Conservation (phyloP, 805 yeast genomes). For the Pichia eremophila region DNA sequence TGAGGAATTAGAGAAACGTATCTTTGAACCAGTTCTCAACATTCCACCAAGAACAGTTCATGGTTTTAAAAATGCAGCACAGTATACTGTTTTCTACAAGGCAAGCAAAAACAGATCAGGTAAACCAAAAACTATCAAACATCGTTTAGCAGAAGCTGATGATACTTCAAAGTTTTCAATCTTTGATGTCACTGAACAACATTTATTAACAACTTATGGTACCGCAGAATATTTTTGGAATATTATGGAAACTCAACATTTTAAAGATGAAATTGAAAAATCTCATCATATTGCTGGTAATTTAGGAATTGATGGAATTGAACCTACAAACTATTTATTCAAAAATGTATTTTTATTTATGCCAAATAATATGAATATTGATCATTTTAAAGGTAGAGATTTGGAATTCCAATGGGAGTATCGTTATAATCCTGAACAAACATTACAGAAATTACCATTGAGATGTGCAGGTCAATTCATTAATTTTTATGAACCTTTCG, state of each 20-base stretch:
- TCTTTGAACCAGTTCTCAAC: background rate
- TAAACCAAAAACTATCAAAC: background rate
- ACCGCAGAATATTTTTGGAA: background rate
- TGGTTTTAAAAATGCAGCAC: background rate
- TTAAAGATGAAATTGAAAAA: background rate
- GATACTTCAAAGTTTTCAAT: background rate
- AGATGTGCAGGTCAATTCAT: conserved; percentile 3
- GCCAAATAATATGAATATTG: conserved; percentile 4
- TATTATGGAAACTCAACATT: background rate
- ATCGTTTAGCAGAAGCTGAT: background rate
- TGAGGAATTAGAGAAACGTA: background rate
- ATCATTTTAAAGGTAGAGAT: background rate
- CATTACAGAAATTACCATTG: conserved; percentile 1
- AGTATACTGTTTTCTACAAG: too few species aligned
- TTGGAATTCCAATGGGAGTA: conserved; percentile 5
- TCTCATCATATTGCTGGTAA: too few species aligned
- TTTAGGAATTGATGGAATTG: too few species aligned
- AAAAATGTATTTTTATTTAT: background rate
- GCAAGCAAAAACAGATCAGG: background rate
- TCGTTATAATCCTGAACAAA: background rate
- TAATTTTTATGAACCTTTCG: conserved; percentile 12
- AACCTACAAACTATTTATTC: background rate
- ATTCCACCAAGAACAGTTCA: background rate
- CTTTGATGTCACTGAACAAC: background rate
- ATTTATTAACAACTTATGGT: background rate